These are phyloP conservation scores for Tuber melanosporum DNA, from an alignment of 495 filamentous ascomycete genomes.

Conservation along the genomic window DNA sequence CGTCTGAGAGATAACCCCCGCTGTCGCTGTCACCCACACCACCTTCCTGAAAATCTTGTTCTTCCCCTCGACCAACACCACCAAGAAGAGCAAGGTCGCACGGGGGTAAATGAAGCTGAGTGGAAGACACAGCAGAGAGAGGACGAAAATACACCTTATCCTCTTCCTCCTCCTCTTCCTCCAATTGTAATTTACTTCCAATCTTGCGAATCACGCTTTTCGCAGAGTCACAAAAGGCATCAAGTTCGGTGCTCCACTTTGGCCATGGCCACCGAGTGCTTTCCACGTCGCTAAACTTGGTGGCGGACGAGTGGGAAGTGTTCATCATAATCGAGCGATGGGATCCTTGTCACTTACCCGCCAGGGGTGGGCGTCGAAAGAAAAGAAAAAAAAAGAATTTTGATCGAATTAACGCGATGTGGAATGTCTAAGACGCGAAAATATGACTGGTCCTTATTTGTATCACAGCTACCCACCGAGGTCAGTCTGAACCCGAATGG, in stretches of 20 bases:
- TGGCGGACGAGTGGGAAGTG: constrained; percentile 34
- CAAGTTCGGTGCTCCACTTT: constrained; percentile 36
- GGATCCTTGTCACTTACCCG: background rate
- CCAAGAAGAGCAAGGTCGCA: constrained; percentile 10
- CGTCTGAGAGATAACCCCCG: constrained; percentile 36
- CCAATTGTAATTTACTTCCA: constrained; percentile 36
- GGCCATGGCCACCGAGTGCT: constrained; percentile 32
- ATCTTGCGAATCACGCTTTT: constrained; percentile 38
- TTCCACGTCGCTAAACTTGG: constrained; percentile 34
- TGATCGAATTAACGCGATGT: constrained; percentile 26
- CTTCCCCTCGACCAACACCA: constrained; percentile 26
- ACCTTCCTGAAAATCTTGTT: constrained; percentile 28
- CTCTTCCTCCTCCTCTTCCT: constrained; percentile 31
- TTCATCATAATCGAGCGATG: constrained; percentile 9
- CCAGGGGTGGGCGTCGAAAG: constrained; percentile 1
- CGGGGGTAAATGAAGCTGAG: constrained; percentile 3
- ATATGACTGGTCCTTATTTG: constrained; percentile 10
- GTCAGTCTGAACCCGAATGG: constrained; percentile 21
- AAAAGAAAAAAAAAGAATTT: constrained; percentile 18
- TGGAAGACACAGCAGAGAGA: background rate
- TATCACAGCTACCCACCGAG: constrained; percentile 13
- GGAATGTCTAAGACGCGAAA: constrained; percentile 18
- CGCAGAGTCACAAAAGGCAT: constrained; percentile 35
- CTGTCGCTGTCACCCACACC: constrained; percentile 35
- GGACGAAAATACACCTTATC: constrained; percentile 25